Conservation (phyloP, 1,139 yeast genomes). For the Sugiyamaella xylanicola region DNA sequence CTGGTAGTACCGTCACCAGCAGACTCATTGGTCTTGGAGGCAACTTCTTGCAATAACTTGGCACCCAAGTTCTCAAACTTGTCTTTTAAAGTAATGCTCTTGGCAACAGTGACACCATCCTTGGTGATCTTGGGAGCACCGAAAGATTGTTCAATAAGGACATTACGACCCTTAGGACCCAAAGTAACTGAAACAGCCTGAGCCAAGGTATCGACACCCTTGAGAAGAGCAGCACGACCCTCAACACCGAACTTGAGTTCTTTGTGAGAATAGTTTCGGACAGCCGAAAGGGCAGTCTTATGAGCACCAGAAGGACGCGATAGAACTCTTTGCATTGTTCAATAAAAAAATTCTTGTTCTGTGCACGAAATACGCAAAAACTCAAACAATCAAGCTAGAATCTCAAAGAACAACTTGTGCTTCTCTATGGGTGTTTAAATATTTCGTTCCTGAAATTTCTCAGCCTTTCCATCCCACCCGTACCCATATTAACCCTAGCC, state of each 20-base stretch:
- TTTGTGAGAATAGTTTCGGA: constrained; percentile 66
- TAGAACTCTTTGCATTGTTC: constrained; percentile 35
- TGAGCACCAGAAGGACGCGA: constrained; percentile 33
- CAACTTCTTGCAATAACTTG: constrained; percentile 94
- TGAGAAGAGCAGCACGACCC: constrained; percentile 94
- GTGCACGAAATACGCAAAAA: not conserved
- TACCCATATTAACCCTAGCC: constrained; percentile 9
- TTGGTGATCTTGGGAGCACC: constrained; percentile 99
- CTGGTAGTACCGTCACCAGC: constrained; percentile 99
- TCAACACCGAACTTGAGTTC: constrained; percentile 98
- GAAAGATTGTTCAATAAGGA: constrained; percentile 92
- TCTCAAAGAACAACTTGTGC: constrained; percentile 9
- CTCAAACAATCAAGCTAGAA: not conserved
- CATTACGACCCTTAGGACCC: constrained; percentile 99
- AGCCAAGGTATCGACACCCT: constrained; percentile 95
- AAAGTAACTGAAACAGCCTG: constrained; percentile 96
- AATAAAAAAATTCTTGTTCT: not conserved
- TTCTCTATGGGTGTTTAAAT: constrained; percentile 5
- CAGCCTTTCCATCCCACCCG: constrained; percentile 12
- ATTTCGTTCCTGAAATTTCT: constrained; percentile 17
- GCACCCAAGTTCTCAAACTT: constrained; percentile 98
- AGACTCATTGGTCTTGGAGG: constrained; percentile 95
- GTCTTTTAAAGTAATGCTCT: constrained; percentile 81
- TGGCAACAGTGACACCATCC: constrained; percentile 99
- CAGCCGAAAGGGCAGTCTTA: constrained; percentile 29